These are phyloP conservation scores for Salix arbutifolia DNA, from an alignment of 345 rosid genomes.

Conservation along the genomic window DNA sequence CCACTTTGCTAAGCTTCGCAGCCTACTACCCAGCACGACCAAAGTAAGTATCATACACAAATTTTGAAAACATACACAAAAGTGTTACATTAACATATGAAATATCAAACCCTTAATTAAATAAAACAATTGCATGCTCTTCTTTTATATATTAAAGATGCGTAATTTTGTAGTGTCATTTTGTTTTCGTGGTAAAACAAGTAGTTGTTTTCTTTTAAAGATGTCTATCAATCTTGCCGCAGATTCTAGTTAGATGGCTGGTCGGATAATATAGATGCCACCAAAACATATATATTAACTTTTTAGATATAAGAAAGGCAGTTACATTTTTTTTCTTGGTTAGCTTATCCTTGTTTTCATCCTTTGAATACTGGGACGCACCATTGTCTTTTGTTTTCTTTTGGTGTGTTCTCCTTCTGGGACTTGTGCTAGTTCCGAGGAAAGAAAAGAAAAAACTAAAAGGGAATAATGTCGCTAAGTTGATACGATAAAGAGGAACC, in stretches of 20 bases:
- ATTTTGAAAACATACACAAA: not conserved
- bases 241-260: conserved; percentile 32
- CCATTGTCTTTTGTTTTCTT: conserved; percentile 12
- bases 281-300: conserved; percentile 20
- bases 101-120: not conserved
- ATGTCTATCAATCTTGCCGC: conserved; percentile 20
- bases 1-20: conserved; percentile 90
- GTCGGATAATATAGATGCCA: conserved; percentile 11
- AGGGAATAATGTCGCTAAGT: conserved; percentile 48
- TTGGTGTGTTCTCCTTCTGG: not conserved
- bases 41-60: conserved; percentile 58
- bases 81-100: not conserved
- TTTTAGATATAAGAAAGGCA: conserved; percentile 19
- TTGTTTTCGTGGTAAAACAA: conserved; percentile 19
- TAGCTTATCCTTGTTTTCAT: not conserved
- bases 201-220: conserved; percentile 10
- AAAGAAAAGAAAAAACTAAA: conserved; percentile 17
- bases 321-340: conserved; percentile 19
- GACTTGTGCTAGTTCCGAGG: conserved; percentile 49
- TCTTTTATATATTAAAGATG: not conserved
- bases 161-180: not conserved
- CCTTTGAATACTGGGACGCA: conserved; percentile 4
- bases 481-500: conserved; percentile 82
- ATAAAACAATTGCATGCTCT: not conserved
- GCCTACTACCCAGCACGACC: conserved; percentile 90